Evolutionary conservation across 176 grass and related monocot species (phyloP).

Genomic region (Aegilops speltoides): DNA sequence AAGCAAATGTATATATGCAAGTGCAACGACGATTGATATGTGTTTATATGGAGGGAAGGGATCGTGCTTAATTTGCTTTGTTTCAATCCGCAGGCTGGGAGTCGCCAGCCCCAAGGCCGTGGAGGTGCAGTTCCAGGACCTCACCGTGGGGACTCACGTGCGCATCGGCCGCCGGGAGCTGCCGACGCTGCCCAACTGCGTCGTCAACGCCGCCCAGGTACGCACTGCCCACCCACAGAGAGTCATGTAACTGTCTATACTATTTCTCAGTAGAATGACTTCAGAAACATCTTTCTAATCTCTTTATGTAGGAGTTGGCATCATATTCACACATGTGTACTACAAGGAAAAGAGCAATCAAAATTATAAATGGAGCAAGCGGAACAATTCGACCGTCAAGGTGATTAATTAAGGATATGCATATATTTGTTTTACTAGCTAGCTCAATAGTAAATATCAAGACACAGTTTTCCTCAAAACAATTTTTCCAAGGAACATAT

Average conservation of each 20-base stretch:
- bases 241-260: no score
- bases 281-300: no score
- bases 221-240: no score
- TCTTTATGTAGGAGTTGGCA: background rate
- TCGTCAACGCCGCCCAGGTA: constrained; percentile 40
- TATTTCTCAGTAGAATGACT: no score
- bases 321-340: constrained; percentile 6
- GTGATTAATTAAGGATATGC: background rate
- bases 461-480: background rate
- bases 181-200: constrained; percentile 59
- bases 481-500: background rate
- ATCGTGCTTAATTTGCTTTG: no score
- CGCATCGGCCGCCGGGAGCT: constrained; percentile 37
- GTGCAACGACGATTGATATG: no score
- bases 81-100: constrained; percentile 30
- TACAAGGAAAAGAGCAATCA: constrained; percentile 17
- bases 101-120: constrained; percentile 28
- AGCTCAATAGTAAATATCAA: background rate
- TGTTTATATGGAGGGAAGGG: no score
- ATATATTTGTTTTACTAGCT: background rate
- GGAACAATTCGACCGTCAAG: constrained; percentile 52
- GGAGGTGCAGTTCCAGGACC: constrained; percentile 54
- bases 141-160: constrained; percentile 50
- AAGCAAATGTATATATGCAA: constrained; percentile 14
- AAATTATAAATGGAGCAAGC: constrained; percentile 41